Evolutionary conservation across 331 rosid species (phyloP), one percentile per base, ranked within the genome.

Genomic region (Quercus phellos): DNA sequence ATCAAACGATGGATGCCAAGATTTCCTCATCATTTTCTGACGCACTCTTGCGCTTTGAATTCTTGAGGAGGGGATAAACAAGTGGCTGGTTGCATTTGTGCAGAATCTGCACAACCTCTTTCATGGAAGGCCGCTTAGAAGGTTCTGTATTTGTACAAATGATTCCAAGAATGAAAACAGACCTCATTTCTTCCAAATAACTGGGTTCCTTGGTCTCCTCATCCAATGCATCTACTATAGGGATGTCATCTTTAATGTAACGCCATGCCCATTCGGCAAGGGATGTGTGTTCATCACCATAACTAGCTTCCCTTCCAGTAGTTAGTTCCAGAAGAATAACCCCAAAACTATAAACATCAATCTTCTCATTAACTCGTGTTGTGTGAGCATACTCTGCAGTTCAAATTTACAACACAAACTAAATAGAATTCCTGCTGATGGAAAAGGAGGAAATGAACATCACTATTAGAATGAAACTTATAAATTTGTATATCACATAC

Each of bases 331-430:
- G 67, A 13, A 94, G 87, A 78, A 94, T 71, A 0, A 94, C 98
- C 61, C 98, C 99, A 18, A 88, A 94, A 81, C 97, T 87, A 51
- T 76, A 94, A 0, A 94, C 97, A 53, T 94, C 99, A 17, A 92
- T 78, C 85, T 92, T 94, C 83, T 94, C 96, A 50, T 86, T 91
- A 2, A 91, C 92, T 86, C 87, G 29, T 1, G 76, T 78, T 6
- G 98, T 85, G 19, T 85, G 91, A 77, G 91, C 90, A 76, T 72
- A 90, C 74, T 94, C 98, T 94, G 88, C 85, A 83, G 17, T 78
- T 55, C 75, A 54, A 70, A 53, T 46, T 29, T 6, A 53, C 70
- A 26, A 50, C 34, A 32, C 1, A 18, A 54, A 72, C 68, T 51
- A 12, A 11, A 6, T 32, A 59, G 63, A 53, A 17, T 46, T 58